phyloP scores from a whole-genome alignment of 169 alveolate species.

The Perkinsus chesapeaki region DNA sequence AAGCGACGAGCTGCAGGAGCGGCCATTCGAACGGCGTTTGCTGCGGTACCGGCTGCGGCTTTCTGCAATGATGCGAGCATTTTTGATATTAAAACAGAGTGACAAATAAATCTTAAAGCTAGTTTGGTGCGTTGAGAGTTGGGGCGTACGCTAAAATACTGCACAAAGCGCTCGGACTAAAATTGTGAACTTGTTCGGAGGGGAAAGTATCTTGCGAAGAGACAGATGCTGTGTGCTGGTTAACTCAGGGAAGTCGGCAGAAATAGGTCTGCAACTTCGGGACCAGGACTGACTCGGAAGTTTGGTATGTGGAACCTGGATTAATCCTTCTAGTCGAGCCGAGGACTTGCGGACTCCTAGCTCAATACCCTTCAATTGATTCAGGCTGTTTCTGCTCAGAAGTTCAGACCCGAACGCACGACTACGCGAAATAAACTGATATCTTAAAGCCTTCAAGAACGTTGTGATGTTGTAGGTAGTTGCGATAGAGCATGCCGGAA shows the following conservation, averaged over 20 bases:
- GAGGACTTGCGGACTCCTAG: slow-evolving; percentile 37
- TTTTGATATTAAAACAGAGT: neutral
- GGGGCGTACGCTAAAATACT: neutral
- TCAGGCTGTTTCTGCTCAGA: slow-evolving; percentile 19
- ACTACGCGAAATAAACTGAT: too few relatives aligned
- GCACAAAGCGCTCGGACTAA: neutral
- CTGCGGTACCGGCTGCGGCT: neutral
- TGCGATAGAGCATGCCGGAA: neutral
- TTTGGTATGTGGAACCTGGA: slow-evolving; percentile 52
- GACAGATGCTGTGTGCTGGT: too few relatives aligned
- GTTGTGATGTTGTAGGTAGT: too few relatives aligned
- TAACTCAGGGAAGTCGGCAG: too few relatives aligned
- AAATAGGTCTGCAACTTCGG: slow-evolving; percentile 73
- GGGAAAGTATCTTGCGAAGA: too few relatives aligned
- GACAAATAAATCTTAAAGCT: neutral
- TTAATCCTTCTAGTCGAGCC: slow-evolving; percentile 20
- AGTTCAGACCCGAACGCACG: too few relatives aligned
- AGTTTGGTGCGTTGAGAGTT: neutral
- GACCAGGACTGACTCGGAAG: slow-evolving; percentile 87
- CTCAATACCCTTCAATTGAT: slow-evolving; percentile 45
- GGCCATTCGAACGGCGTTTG: neutral
- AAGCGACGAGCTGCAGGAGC: neutral
- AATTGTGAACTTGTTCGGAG: neutral
- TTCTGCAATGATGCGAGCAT: neutral
- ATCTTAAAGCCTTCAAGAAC: too few relatives aligned